Evolutionary conservation across 179 eudicot genomes (phyloP).

Genomic region (Gypsophila paniculata): DNA sequence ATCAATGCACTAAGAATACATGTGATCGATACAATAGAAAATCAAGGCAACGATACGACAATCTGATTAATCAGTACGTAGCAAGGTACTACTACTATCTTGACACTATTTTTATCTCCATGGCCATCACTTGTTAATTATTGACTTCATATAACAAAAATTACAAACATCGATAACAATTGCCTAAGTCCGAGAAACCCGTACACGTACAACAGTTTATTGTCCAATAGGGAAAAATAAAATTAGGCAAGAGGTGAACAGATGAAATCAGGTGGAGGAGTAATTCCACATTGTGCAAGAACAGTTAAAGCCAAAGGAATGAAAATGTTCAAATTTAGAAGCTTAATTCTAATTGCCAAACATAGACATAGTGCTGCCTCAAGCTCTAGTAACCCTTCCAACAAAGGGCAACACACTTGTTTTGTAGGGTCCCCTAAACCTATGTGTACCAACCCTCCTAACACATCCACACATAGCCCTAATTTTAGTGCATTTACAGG

Average conservation of each 20-base stretch:
- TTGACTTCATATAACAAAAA: no score
- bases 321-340: constrained; percentile 62
- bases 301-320: constrained; percentile 67
- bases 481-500: constrained; percentile 69
- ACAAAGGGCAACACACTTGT: constrained; percentile 69
- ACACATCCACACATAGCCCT: constrained; percentile 71
- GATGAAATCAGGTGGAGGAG: constrained; percentile 68
- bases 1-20: no score
- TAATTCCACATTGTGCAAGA: constrained; percentile 58
- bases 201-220: no score
- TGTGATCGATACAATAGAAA: no score
- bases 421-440: constrained; percentile 65
- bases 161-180: no score
- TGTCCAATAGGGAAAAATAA: no score
- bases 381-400: constrained; percentile 67
- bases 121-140: no score
- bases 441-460: constrained; percentile 71
- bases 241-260: constrained; percentile 47
- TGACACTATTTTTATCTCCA: no score
- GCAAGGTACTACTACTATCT: no score
- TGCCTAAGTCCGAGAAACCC: no score
- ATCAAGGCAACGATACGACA: no score
- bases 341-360: constrained; percentile 64
- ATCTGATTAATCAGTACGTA: no score
- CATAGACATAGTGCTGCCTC: constrained; percentile 88